Conservation (phyloP, 306 rosid species). For the Clitoria ternatea region DNA sequence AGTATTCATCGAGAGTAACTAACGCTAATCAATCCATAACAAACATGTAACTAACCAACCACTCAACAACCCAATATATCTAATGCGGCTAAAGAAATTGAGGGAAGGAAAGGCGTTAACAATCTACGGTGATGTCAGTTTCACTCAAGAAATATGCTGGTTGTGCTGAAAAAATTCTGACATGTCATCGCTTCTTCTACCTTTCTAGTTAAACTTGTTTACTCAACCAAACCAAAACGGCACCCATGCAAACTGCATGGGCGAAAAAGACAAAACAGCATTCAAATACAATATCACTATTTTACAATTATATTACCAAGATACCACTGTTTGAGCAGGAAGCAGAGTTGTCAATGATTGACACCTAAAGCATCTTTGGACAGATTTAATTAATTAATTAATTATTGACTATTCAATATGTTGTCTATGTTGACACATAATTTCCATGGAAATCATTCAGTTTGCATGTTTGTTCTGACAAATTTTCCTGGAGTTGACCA, state of each 20-base stretch:
- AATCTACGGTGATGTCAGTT: neutral
- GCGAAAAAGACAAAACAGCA: too few species aligned
- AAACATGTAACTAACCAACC: too few species aligned
- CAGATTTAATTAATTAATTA: neutral
- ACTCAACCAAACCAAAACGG: neutral
- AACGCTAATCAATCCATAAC: too few species aligned
- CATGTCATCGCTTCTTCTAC: neutral
- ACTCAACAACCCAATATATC: too few species aligned
- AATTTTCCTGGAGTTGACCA: neutral
- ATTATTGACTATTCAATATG: neutral
- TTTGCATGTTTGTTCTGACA: neutral
- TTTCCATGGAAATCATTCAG: neutral
- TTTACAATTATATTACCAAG: neutral
- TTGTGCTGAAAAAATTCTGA: slow-evolving; percentile 7
- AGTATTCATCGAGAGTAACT: too few species aligned
- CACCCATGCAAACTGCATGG: too few species aligned
- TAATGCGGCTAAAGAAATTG: too few species aligned
- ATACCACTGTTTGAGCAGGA: neutral
- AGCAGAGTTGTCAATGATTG: neutral
- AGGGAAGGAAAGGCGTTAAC: too few species aligned
- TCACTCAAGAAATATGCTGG: neutral
- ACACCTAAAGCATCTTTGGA: neutral
- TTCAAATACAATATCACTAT: neutral
- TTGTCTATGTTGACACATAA: neutral
- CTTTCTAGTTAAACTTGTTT: neutral